Evolutionary conservation across 768 basidiomycete species (phyloP).

Genomic region (Leccinum uliginosum): DNA sequence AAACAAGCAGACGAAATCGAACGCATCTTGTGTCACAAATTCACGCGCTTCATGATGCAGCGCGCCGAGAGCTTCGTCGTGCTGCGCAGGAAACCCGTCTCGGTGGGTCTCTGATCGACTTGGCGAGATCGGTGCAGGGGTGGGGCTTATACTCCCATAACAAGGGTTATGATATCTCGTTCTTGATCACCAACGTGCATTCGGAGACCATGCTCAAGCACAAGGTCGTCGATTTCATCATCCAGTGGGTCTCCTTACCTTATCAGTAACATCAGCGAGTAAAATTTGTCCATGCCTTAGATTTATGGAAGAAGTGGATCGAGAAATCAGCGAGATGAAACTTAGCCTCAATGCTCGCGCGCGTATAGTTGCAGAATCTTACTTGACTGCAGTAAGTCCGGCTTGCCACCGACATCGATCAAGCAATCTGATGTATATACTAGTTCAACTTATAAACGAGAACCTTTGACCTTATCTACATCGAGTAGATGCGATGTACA

Average conservation of each 20-base stretch:
- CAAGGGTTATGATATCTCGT: constrained; percentile 97
- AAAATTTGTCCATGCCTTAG: constrained; percentile 33
- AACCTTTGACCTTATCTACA: constrained; percentile 9
- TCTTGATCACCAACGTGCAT: constrained; percentile 95
- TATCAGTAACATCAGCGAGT: not conserved
- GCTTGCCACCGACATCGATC: not conserved
- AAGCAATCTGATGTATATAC: constrained; percentile 4
- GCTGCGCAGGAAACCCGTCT: constrained; percentile 89
- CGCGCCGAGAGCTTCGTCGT: constrained; percentile 97
- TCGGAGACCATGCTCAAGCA: constrained; percentile 99
- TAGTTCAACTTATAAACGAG: constrained; percentile 26
- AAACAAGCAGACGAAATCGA: constrained; percentile 99
- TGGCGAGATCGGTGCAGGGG: constrained; percentile 6
- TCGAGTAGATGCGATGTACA: constrained; percentile 17
- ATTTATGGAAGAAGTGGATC: constrained; percentile 99
- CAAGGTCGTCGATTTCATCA: constrained; percentile 99
- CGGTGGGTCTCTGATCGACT: constrained; percentile 43
- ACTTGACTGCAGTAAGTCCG: constrained; percentile 76
- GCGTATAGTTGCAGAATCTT: constrained; percentile 96
- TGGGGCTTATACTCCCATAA: constrained; percentile 3
- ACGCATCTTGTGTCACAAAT: constrained; percentile 94
- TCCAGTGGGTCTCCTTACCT: constrained; percentile 61
- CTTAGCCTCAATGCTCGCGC: constrained; percentile 93
- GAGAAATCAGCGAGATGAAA: constrained; percentile 99
- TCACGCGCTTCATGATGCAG: constrained; percentile 99